Evolutionary conservation across 2,329 filamentous ascomycete species (phyloP), one percentile per base, ranked within the genome.

Genomic region (Ceratocystis cubensis): DNA sequence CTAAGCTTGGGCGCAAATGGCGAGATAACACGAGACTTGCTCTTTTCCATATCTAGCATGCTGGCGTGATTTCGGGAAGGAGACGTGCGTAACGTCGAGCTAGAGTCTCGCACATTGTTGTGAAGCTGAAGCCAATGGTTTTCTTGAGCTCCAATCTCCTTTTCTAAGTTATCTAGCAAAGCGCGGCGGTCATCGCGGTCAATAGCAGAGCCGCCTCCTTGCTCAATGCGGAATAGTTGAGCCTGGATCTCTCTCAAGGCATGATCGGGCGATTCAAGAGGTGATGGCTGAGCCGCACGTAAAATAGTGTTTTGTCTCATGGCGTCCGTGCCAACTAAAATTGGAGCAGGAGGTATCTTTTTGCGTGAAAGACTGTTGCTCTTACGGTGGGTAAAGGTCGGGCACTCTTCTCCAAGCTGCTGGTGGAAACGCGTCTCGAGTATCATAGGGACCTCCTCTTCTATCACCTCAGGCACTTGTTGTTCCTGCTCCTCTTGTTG

Each of bases 101-200:
- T 71, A 5, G 82, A 84, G 70, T 81, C 78, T 66, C 79, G 78
- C 50, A 85, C 72, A 46, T 80, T 78, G 30, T 79, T 75, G 66
- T 83, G 82, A 74, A 86, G 79, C 63, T 79, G 75, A 66, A 81
- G 79, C 85, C 84, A 87, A 69, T 81, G 79, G 65, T 77, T 78
- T 71, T 85, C 82, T 71, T 87, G 81, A 69, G 78, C 73, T 0
- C 80, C 82, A 79, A 87, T 83, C 72, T 88, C 85, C 68, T 76
- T 76, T 71, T 88, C 85, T 1, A 88, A 75, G 68, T 84, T 80
- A 41, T 82, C 80, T 1, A 88, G 75, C 2, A 86, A 76, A 44
- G 76, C 78, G 61, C 62, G 44, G 20, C 65, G 67, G 37, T 63
- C 63, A 8, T 33, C 53, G 28, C 33, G 10, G 13, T 37, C 48